Base-by-base conservation (phyloP, 2,329 filamentous ascomycete genomes). In the Grosmannia penicillata region DNA sequence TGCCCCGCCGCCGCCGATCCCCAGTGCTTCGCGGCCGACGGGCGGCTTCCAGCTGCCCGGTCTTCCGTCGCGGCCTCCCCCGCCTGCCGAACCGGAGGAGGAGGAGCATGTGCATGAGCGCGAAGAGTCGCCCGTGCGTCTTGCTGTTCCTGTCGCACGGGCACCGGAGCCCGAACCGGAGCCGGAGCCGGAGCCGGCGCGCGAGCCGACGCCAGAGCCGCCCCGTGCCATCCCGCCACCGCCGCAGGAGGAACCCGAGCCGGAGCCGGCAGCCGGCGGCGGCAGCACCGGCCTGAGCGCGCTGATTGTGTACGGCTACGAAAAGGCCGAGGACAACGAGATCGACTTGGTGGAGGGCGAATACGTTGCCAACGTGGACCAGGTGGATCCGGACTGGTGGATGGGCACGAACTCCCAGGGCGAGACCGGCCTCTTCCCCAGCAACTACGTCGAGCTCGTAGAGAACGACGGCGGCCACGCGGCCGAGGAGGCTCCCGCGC, bases 371-470 rank as follows among this genome's bases (percentile, higher is more conserved):
- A 80, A 94, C 54, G 94, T 98, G 51, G 85, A 96, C 45, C 93
- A 93, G 82, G 85, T 98, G 3, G 91, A 96, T 50, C 82, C 93
- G 37, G 89, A 98, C 55, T 98, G 91, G 91, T 98, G 91, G 91
- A 82, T 94, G 72, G 91, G 93, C 31, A 83, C 81, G 48, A 98
- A 96, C 62, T 63, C 70, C 18, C 69, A 67, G 44, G 91, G 91
- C 49, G 85, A 95, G 58, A 78, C 69, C 42, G 91, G 91, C 34
- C 68, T 98, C 26, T 96, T 98, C 68, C 91, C 91, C 6, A 91
- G 84, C 63, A 96, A 95, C 66, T 98, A 98, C 48, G 89, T 98
- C 38, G 86, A 94, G 56, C 58, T 94, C 18, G 67, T 91, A 26
- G 78, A 81, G 27, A 78, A 72, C 19, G 70, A 72, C 19, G 63